Conservation (phyloP, 2,329 filamentous ascomycete species). For the Claviceps sp. region DNA sequence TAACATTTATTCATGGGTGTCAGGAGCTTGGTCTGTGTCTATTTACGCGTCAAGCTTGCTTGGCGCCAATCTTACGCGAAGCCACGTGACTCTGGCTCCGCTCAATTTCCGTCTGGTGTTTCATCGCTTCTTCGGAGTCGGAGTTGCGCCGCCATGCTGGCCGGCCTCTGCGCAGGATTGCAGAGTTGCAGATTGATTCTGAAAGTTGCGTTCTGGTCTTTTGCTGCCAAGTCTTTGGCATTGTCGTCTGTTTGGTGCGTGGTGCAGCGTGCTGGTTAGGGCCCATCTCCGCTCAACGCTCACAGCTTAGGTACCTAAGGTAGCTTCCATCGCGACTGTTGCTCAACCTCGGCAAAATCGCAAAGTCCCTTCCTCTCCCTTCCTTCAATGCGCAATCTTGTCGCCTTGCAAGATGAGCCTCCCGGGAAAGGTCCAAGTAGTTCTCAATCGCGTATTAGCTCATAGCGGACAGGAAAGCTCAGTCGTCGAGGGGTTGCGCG, state of each 20-base stretch:
- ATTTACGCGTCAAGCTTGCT: too few relatives aligned
- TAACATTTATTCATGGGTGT: too few relatives aligned
- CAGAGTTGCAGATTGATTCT: neutral
- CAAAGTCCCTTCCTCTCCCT: neutral
- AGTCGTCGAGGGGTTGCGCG: too few relatives aligned
- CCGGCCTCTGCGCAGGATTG: neutral
- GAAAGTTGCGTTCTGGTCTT: neutral
- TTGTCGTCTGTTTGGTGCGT: too few relatives aligned
- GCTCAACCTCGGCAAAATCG: neutral
- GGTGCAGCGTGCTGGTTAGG: too few relatives aligned
- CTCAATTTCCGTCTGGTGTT: too few relatives aligned
- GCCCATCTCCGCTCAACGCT: neutral
- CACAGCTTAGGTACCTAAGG: neutral
- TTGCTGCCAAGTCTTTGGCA: too few relatives aligned
- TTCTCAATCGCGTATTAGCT: too few relatives aligned
- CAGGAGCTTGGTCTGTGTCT: too few relatives aligned
- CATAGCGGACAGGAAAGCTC: too few relatives aligned
- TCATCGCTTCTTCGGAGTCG: too few relatives aligned
- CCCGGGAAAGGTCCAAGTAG: too few relatives aligned
- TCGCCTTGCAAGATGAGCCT: neutral
- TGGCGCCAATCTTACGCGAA: neutral
- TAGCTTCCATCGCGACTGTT: neutral
- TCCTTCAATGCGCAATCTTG: neutral
- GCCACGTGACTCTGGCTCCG: constrained; percentile 1
- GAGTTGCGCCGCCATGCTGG: neutral